Conservation (phyloP, 352 stramenopile genomes). For the Phytophthora pluvialis region DNA sequence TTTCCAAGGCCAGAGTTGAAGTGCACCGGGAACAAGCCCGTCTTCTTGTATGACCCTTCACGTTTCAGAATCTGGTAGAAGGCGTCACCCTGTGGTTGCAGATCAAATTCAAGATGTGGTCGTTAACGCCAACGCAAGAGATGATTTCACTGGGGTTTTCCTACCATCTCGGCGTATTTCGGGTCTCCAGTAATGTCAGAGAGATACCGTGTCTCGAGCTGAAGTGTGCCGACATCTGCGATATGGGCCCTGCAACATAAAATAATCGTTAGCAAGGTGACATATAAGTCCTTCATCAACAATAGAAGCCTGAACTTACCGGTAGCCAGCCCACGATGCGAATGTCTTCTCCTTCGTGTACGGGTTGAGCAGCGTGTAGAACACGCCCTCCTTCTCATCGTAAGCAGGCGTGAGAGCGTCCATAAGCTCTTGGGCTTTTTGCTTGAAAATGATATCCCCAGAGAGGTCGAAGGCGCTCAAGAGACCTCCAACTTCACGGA, state of each 20-base stretch:
- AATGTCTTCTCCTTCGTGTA: conserved; percentile 64
- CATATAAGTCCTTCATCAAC: not conserved
- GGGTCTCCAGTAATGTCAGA: conserved; percentile 78
- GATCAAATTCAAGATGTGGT: not conserved
- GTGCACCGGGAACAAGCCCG: conserved; percentile 91
- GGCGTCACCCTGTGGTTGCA: conserved; percentile 57
- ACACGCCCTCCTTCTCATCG: conserved; percentile 89
- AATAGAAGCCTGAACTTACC: conserved; percentile 23
- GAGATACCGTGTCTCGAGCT: conserved; percentile 85
- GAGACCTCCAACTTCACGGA: conserved; percentile 97
- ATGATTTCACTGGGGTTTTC: conserved; percentile 9
- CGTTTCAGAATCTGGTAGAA: conserved; percentile 79
- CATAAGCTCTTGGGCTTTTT: conserved; percentile 94
- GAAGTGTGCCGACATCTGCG: conserved; percentile 85
- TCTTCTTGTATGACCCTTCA: conserved; percentile 72
- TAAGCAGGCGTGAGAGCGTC: conserved; percentile 92
- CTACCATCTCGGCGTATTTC: conserved; percentile 73
- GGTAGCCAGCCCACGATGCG: conserved; percentile 45
- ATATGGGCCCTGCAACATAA: conserved; percentile 60
- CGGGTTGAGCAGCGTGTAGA: conserved; percentile 91
- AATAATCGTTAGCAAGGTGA: not conserved
- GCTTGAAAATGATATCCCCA: conserved; percentile 86
- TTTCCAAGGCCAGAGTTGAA: conserved; percentile 52
- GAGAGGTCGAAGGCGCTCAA: conserved; percentile 96
- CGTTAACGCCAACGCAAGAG: not conserved